Conservation (phyloP, 2,329 filamentous ascomycete species). For the Emmonsiellopsis sp. region DNA sequence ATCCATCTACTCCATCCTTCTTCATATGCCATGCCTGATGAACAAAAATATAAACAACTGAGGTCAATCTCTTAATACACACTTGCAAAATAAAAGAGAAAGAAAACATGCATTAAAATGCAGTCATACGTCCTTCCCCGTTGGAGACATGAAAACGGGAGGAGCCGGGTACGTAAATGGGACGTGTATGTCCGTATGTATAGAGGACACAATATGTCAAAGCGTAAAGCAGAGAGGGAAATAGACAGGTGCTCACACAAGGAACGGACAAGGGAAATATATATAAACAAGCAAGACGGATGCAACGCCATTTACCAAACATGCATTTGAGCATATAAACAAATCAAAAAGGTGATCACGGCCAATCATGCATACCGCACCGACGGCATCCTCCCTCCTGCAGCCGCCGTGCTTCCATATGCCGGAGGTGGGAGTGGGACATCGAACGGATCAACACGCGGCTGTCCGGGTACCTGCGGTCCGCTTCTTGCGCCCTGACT, state of each 20-base stretch:
- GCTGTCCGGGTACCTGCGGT: background rate
- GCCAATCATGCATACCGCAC: slow-evolving; percentile 8
- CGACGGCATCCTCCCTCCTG: slow-evolving; percentile 6
- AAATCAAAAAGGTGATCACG: background rate
- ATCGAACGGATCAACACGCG: background rate
- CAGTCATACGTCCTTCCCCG: too few species aligned
- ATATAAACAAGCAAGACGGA: background rate
- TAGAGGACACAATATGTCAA: background rate
- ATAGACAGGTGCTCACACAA: background rate
- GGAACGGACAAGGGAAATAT: background rate
- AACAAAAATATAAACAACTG: too few species aligned
- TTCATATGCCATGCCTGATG: too few species aligned
- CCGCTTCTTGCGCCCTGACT: background rate
- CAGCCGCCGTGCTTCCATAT: slow-evolving; percentile 3
- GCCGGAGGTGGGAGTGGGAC: slow-evolving; percentile 6
- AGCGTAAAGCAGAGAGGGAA: background rate
- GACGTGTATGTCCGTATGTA: background rate
- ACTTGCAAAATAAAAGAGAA: background rate
- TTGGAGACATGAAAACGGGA: background rate
- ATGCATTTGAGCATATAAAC: background rate
- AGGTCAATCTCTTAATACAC: too few species aligned
- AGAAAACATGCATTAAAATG: background rate
- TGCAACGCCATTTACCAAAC: background rate
- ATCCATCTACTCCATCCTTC: background rate
- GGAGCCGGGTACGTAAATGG: background rate